Conservation (phyloP, 371 early-diverging fungal species). For the Phascolomyces articulosus region DNA sequence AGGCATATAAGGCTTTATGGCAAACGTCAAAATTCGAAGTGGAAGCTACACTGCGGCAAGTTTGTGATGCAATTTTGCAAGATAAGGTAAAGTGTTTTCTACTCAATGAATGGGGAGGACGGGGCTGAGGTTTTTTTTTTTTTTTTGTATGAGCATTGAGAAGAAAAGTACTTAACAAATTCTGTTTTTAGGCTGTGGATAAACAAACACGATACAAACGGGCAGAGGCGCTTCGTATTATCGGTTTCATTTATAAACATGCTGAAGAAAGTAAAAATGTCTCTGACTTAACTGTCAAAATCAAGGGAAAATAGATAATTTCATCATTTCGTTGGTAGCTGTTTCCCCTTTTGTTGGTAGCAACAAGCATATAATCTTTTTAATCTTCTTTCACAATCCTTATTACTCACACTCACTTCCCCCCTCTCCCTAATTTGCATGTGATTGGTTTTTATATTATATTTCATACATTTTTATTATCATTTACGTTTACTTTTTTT, state of each 20-base stretch:
- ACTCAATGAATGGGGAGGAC: background rate
- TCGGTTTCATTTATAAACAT: conserved; percentile 52
- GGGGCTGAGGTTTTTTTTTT: background rate
- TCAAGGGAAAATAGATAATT: conserved; percentile 20
- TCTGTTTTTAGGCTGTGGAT: conserved; percentile 36
- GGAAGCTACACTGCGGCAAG: conserved; percentile 81
- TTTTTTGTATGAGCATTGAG: too few relatives aligned
- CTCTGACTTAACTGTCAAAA: conserved; percentile 30
- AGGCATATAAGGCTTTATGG: conserved; percentile 92
- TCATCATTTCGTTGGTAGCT: too few relatives aligned
- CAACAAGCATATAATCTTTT: background rate
- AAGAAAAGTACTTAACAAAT: too few relatives aligned
- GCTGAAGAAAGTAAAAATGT: conserved; percentile 42
- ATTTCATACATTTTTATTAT: background rate
- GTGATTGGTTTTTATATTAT: background rate
- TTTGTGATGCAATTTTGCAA: conserved; percentile 83
- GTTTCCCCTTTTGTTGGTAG: too few relatives aligned
- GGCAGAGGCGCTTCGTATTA: conserved; percentile 49
- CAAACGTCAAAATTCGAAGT: conserved; percentile 93
- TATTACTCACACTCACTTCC: background rate
- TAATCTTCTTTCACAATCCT: background rate
- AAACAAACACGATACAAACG: conserved; percentile 37
- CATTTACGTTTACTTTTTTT: too few relatives aligned
- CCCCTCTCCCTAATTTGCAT: background rate
- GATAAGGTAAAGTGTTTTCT: conserved; percentile 20